phyloP scores from a whole-genome alignment of 352 stramenopile genomes.

The Globisporangium orthogonon region DNA sequence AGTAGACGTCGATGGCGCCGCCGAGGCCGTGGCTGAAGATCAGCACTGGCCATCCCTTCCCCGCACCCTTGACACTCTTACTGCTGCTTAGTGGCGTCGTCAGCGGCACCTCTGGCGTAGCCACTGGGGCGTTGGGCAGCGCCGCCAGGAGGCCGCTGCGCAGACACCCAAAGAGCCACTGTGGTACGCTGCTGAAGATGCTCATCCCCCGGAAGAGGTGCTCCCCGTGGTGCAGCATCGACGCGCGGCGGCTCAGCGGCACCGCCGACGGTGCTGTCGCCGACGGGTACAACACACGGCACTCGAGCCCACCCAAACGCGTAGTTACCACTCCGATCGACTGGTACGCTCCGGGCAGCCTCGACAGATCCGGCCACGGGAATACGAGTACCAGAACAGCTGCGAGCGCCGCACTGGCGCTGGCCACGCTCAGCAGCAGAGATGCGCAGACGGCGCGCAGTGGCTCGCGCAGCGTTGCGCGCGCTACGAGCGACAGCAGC shows the following conservation, averaged over 20 bases:
- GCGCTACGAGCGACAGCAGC: conserved; percentile 12
- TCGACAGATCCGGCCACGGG: conserved; percentile 45
- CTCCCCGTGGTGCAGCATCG: conserved; percentile 44
- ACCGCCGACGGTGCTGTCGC: conserved; percentile 4
- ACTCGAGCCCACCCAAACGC: conserved; percentile 45
- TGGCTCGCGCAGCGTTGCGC: conserved; percentile 1
- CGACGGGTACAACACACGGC: conserved; percentile 64
- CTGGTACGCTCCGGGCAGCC: conserved; percentile 30
- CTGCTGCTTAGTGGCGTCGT: neutral
- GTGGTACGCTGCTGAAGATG: conserved; percentile 37
- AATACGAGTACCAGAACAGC: conserved; percentile 35
- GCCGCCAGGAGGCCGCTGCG: conserved; percentile 40
- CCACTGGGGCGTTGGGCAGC: conserved; percentile 29
- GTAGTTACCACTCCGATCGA: conserved; percentile 33
- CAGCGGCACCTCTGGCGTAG: conserved; percentile 4
- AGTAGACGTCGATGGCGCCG: conserved; percentile 56
- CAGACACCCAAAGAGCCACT: conserved; percentile 51
- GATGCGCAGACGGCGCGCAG: conserved; percentile 6
- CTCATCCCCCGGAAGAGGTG: conserved; percentile 45
- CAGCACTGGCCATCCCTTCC: conserved; percentile 35
- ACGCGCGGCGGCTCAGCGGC: conserved; percentile 9
- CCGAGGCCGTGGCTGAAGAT: conserved; percentile 63
- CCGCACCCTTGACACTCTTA: neutral
- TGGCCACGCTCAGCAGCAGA: conserved; percentile 5
- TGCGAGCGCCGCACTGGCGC: conserved; percentile 13